Evolutionary conservation across 306 rosid species (phyloP).

Genomic region (Fragaria vesca): DNA sequence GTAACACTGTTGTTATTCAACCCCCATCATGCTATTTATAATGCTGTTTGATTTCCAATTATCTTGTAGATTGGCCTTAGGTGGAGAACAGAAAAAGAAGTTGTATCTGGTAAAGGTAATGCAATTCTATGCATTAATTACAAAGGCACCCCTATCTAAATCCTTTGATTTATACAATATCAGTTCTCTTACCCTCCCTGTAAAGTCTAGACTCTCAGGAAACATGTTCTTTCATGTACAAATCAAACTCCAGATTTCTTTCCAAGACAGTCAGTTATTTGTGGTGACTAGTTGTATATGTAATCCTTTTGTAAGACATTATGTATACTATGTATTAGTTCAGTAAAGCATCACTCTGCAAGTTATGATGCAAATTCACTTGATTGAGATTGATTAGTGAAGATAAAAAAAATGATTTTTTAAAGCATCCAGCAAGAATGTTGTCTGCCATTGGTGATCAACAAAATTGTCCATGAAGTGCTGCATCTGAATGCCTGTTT

Average conservation of each 20-base stretch:
- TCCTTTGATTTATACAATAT: background rate
- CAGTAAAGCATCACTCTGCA: background rate
- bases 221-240: background rate
- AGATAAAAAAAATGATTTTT: background rate
- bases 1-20: background rate
- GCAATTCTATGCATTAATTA: background rate
- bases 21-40: background rate
- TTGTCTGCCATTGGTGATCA: background rate
- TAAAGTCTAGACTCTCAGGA: background rate
- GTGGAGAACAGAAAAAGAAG: conserved; percentile 97
- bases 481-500: background rate
- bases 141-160: background rate
- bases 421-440: background rate
- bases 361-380: background rate
- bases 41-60: conserved; percentile 13
- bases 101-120: conserved; percentile 86
- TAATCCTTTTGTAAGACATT: background rate
- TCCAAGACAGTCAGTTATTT: background rate
- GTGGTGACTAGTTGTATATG: background rate
- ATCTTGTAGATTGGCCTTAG: conserved; percentile 79
- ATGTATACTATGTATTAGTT: background rate
- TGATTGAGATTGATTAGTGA: background rate
- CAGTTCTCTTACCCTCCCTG: background rate
- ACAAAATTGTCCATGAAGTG: background rate
- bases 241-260: background rate